These are phyloP conservation scores for Endogone sp. DNA, from an alignment of 192 early-diverging fungal genomes.

Conservation along the genomic window DNA sequence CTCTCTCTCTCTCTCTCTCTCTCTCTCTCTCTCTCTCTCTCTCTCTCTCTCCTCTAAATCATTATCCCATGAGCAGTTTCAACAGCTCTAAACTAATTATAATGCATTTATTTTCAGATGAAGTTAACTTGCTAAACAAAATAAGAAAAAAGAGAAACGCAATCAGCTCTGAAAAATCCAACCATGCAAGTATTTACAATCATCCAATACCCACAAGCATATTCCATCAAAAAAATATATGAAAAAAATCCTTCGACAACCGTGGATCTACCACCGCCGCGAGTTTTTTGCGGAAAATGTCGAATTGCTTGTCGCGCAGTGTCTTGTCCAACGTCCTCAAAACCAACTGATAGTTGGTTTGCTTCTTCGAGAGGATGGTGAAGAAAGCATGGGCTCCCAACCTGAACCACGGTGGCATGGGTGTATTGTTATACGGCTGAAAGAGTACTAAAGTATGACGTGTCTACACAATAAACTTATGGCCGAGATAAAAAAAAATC, in stretches of 20 bases:
- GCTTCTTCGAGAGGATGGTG: constrained; percentile 35
- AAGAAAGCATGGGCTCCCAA: constrained; percentile 45
- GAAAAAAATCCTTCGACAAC: not conserved
- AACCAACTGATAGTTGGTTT: constrained; percentile 31
- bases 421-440: not conserved
- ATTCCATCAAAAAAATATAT: not conserved
- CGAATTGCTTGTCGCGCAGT: not conserved
- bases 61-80: too few species aligned
- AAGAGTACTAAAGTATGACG: not conserved
- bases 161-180: too few species aligned
- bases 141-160: too few species aligned
- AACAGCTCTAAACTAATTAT: too few species aligned
- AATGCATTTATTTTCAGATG: too few species aligned
- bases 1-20: too few species aligned
- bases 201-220: too few species aligned
- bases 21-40: too few species aligned
- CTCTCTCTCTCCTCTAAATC: too few species aligned
- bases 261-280: not conserved
- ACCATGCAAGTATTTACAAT: too few species aligned
- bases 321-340: constrained; percentile 15
- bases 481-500: not conserved
- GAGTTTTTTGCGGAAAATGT: not conserved
- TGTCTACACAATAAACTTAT: not conserved
- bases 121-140: too few species aligned
- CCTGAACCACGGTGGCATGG: constrained; percentile 17